Evolutionary conservation across 768 basidiomycete genomes (phyloP).

Genomic region (Russula virescens): DNA sequence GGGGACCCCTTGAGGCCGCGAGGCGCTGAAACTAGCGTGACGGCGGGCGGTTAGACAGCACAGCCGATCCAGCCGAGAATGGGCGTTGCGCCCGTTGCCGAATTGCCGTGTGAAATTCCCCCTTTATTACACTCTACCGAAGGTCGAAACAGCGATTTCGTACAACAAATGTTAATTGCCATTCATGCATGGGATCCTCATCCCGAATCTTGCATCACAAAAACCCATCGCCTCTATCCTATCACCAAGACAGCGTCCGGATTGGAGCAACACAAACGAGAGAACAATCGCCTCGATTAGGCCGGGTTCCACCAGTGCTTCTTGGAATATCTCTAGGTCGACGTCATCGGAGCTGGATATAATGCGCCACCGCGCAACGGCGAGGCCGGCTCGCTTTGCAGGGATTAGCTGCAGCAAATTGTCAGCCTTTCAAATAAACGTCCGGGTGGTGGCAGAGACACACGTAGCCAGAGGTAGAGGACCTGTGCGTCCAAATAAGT

Average conservation of each 20-base stretch:
- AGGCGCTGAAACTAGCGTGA: not conserved
- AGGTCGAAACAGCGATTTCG: too few relatives aligned
- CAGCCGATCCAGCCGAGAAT: too few relatives aligned
- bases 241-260: constrained; percentile 11
- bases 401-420: not conserved
- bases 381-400: constrained; percentile 11
- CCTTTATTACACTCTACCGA: too few relatives aligned
- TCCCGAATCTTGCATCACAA: too few relatives aligned
- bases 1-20: not conserved
- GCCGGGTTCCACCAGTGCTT: constrained; percentile 8
- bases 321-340: constrained; percentile 13
- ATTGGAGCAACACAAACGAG: constrained; percentile 4
- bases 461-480: constrained; percentile 7
- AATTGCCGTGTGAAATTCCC: too few relatives aligned
- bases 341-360: constrained; percentile 1
- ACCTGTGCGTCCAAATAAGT: constrained; percentile 5
- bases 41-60: not conserved
- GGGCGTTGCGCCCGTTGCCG: too few relatives aligned
- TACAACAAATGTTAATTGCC: too few relatives aligned
- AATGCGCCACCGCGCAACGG: constrained; percentile 14
- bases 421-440: not conserved
- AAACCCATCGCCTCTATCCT: not conserved
- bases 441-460: not conserved
- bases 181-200: too few relatives aligned
- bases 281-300: constrained; percentile 15